phyloP scores from a whole-genome alignment of 495 filamentous ascomycete genomes.

The Staphylotrichum longicolle region DNA sequence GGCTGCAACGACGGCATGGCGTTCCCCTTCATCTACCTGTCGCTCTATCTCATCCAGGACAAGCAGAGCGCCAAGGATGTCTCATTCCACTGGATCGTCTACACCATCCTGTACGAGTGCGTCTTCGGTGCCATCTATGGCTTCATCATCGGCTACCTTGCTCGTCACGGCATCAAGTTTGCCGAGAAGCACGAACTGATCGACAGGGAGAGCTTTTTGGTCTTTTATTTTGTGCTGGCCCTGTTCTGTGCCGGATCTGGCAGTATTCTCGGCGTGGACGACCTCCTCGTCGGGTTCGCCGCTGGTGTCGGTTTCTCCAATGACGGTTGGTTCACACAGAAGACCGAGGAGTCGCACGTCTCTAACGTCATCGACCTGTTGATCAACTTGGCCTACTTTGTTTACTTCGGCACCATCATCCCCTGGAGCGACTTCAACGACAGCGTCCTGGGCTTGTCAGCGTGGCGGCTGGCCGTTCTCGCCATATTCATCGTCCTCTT shows the following conservation, averaged over 20 bases:
- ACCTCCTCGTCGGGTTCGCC: conserved; percentile 93
- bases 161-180: conserved; percentile 84
- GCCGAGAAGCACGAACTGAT: conserved; percentile 85
- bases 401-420: conserved; percentile 95
- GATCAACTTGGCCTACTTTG: conserved; percentile 96
- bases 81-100: conserved; percentile 82
- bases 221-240: conserved; percentile 97
- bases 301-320: conserved; percentile 97
- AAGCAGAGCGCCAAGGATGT: conserved; percentile 64
- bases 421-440: conserved; percentile 89
- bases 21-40: conserved; percentile 96
- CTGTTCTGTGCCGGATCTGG: conserved; percentile 96
- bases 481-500: conserved; percentile 92
- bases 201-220: conserved; percentile 94
- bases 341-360: conserved; percentile 97
- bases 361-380: conserved; percentile 98
- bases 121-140: conserved; percentile 89
- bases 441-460: conserved; percentile 63
- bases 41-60: conserved; percentile 83
- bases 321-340: conserved; percentile 97
- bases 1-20: conserved; percentile 99
- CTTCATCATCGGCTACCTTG: conserved; percentile 81
- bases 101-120: conserved; percentile 94
- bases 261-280: conserved; percentile 87
- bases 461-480: conserved; percentile 88